phyloP scores from a whole-genome alignment of 2,329 filamentous ascomycete species.

The Xylaria sp. region DNA sequence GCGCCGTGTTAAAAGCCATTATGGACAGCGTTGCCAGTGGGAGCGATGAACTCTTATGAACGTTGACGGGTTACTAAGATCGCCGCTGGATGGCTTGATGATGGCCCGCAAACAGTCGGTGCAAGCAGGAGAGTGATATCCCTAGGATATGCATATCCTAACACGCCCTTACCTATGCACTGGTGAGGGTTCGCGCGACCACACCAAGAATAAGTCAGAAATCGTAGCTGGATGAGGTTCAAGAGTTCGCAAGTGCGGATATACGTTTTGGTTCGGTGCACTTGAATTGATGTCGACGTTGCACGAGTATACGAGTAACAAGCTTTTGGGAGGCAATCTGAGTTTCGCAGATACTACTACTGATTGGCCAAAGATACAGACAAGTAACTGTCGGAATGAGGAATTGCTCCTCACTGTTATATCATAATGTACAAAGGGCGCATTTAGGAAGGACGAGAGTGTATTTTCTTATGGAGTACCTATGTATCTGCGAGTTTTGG shows the following conservation, averaged over 20 bases:
- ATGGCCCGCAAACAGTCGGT: constrained; percentile 5
- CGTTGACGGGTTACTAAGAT: background rate
- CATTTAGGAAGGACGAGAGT: constrained; percentile 6
- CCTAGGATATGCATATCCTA: background rate
- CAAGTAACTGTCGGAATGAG: constrained; percentile 16
- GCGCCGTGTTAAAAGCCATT: constrained; percentile 77
- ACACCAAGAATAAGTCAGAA: background rate
- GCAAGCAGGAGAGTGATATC: background rate
- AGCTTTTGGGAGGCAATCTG: constrained; percentile 12
- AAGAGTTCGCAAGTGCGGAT: constrained; percentile 5
- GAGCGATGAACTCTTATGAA: constrained; percentile 79
- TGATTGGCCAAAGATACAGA: constrained; percentile 22
- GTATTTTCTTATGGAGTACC: background rate
- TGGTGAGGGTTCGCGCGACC: background rate
- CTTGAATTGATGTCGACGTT: constrained; percentile 22
- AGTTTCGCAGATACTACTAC: constrained; percentile 24
- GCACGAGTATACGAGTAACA: constrained; percentile 26
- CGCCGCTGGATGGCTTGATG: background rate
- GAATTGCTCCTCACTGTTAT: constrained; percentile 9
- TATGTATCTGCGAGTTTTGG: background rate
- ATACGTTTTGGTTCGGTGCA: constrained; percentile 14
- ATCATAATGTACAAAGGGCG: constrained; percentile 2
- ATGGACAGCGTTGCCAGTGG: constrained; percentile 80
- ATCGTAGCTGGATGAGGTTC: background rate
- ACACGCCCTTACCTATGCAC: background rate